These are phyloP conservation scores for Aureobasidium sp. DNA, from an alignment of 2,329 filamentous ascomycete species.

Conservation along the genomic window DNA sequence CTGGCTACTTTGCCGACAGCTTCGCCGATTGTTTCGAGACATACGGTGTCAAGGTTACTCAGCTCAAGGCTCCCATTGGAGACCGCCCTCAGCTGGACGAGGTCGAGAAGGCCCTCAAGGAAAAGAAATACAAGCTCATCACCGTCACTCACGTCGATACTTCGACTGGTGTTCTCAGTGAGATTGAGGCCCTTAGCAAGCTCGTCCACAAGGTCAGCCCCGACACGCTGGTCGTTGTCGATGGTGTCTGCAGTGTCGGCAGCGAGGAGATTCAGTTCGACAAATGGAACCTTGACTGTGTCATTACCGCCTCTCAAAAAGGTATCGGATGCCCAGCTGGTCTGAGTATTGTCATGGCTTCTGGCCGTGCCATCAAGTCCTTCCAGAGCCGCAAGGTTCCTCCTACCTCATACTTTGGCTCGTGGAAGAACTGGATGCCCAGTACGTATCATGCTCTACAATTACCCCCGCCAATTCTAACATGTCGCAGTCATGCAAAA, in stretches of 20 bases:
- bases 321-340: slow-evolving; percentile 93
- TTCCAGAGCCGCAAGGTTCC: slow-evolving; percentile 75
- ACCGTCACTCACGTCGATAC: slow-evolving; percentile 98
- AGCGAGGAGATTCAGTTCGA: slow-evolving; percentile 96
- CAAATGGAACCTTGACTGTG: slow-evolving; percentile 85
- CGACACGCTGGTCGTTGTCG: slow-evolving; percentile 82
- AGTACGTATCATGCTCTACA: slow-evolving; percentile 44
- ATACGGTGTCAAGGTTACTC: slow-evolving; percentile 83
- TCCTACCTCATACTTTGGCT: slow-evolving; percentile 85
- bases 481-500: slow-evolving; percentile 75
- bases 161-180: slow-evolving; percentile 88
- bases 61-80: slow-evolving; percentile 82
- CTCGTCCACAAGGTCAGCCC: slow-evolving; percentile 80
- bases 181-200: slow-evolving; percentile 75
- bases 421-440: slow-evolving; percentile 94
- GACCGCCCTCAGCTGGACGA: slow-evolving; percentile 77
- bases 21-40: slow-evolving; percentile 88
- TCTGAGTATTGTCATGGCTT: slow-evolving; percentile 89
- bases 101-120: slow-evolving; percentile 77
- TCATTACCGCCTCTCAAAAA: slow-evolving; percentile 93
- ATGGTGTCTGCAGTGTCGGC: slow-evolving; percentile 95
- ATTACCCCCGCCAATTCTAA: neutral
- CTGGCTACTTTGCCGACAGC: slow-evolving; percentile 93
- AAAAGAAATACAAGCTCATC: slow-evolving; percentile 88
- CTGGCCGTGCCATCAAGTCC: slow-evolving; percentile 71